These are phyloP conservation scores for Psilocybe mexicana DNA, from an alignment of 1,284 basidiomycete genomes.

Conservation along the genomic window DNA sequence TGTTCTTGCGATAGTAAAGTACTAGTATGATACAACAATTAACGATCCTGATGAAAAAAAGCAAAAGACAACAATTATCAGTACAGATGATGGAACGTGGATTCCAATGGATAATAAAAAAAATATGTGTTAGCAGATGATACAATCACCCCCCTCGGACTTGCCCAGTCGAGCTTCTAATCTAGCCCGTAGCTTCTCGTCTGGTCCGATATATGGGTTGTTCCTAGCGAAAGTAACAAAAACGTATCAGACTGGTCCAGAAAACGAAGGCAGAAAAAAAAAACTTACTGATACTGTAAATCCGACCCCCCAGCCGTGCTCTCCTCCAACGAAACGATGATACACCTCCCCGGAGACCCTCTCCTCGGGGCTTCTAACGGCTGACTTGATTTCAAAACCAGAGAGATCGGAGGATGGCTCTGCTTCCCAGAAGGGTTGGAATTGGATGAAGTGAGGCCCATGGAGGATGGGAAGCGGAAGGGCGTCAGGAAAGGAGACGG, in stretches of 20 bases:
- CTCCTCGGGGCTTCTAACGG: slow-evolving; percentile 27
- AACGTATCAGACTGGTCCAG: not conserved
- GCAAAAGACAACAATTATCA: not conserved
- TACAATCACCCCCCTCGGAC: slow-evolving; percentile 48
- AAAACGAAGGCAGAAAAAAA: not conserved
- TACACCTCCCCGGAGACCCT: slow-evolving; percentile 20
- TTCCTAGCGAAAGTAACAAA: slow-evolving; percentile 37
- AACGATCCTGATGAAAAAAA: too few species aligned
- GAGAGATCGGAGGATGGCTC: not conserved
- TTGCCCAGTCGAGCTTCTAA: slow-evolving; percentile 56
- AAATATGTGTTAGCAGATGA: slow-evolving; percentile 48
- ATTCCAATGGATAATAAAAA: not conserved
- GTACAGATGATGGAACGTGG: not conserved
- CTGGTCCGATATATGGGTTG: slow-evolving; percentile 53
- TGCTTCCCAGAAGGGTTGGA: not conserved
- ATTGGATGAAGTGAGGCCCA: not conserved
- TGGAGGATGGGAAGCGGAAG: slow-evolving; percentile 4
- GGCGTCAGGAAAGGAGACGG: slow-evolving; percentile 12
- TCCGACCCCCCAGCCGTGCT: slow-evolving; percentile 40
- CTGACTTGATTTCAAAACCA: slow-evolving; percentile 32
- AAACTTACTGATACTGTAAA: slow-evolving; percentile 58
- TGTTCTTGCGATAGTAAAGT: too few species aligned
- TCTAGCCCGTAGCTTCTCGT: slow-evolving; percentile 52
- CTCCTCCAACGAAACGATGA: slow-evolving; percentile 49
- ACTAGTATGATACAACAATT: too few species aligned